Base-by-base conservation (phyloP, 495 filamentous ascomycete species). In the Penicillium herquei region DNA sequence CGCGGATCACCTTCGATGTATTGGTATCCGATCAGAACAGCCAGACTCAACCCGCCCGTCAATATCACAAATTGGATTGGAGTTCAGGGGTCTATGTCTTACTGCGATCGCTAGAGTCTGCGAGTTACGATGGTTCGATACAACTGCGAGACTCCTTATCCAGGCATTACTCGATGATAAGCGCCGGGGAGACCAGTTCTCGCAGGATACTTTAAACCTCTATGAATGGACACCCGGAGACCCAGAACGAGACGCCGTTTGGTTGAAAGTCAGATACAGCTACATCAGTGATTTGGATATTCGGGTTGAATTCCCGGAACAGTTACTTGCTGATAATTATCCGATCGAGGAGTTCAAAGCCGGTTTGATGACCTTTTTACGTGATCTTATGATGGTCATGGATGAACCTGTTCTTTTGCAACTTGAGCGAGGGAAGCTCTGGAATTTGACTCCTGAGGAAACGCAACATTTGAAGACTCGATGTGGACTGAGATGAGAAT, bases 151-250 rank as follows among this genome's bases (percentile, higher is more conserved):
- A 18, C 80, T 79, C 55, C 76, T 83, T 66, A 58, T 77, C 10
- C 80, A 84, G 46, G 77, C 81, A 6, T 67, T 64, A 4, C 39
- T 80, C 7, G 81, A 84, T 59, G 76, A 79, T 52, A 74, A 75
- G 40, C 61, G 72, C 12, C 57, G 72, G 30, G 69, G 64, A 6
- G 54, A 51, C 7, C 47, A 42, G 11, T 26, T 26, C 4, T 41
- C 57, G 1, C 64, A 71, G n/a, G 48, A 58, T 1, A 49, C 74
- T 2, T 7, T 47, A 3, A 58, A 62, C 39, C 58, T 64, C n/a
- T 69, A 68, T 32, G 41, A 67, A 7, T 77, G 73, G 73, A 35
- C 31, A 26, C 54, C 55, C 11, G 17, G 21, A 5, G 56, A 61
- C 9, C 37, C 11, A 4, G 47, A 30, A 6, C 54, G 40, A 7